Evolutionary conservation across 2,329 filamentous ascomycete genomes (phyloP), one percentile per base, ranked within the genome.

Genomic region (Chrysoporthe puriensis): DNA sequence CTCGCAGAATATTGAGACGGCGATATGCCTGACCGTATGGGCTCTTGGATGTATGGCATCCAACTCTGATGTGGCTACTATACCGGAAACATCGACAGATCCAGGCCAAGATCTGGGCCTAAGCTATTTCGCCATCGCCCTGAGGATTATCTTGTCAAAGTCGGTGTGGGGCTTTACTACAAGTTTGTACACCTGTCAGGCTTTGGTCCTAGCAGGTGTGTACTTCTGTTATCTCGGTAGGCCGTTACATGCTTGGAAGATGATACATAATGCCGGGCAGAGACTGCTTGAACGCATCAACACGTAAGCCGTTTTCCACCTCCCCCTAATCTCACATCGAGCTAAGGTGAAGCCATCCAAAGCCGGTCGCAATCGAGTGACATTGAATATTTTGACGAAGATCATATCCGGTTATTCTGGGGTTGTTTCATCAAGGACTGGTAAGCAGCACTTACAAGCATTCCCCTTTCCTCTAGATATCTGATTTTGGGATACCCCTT

Each of bases 351-450:
- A 32, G 2, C 8, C 6, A 9, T 48, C 62, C 9, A 36, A 64
- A 74, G 73, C 50, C 72, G 34, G n/a, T 36, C 14, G 71, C 6
- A 42, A 13, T 54, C 46, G 3, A 48, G 48, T 8, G 46, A 63
- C 21, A 42, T 26, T 2, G 43, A 68, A 5, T 64, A 69, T 4
- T 73, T 70, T 13, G 73, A 83, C 67, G 84, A 88, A 70, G 74
- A 82, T 21, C 82, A 84, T 66, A 79, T 86, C 50, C 82, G 90
- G 66, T 86, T 87, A 1, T 92, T 90, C 71, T 93, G 90, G 90
- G 90, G 90, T 42, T 91, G 88, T 74, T 81, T 92, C 67, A 89
- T 92, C 72, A 81, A 91, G 43, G 91, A 93, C 78, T 92, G 87
- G 87, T 89, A 76, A 71, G 77, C 71, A 64, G 2, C 14, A 32